Evolutionary conservation across 2,329 filamentous ascomycete genomes (phyloP).

Genomic region (Clarireedia sp.): DNA sequence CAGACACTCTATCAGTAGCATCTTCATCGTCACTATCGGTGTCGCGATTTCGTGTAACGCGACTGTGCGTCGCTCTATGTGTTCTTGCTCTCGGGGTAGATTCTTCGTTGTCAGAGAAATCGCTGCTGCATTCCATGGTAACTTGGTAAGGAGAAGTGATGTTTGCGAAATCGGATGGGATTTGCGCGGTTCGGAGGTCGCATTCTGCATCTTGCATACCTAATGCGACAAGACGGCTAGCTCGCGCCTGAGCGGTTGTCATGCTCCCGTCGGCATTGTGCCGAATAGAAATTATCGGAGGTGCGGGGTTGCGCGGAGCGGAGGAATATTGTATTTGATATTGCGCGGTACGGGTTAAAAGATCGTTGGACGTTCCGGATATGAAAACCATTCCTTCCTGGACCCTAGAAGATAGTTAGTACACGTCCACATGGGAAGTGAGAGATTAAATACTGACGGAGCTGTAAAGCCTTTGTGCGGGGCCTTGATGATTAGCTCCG

Average conservation of each 20-base stretch:
- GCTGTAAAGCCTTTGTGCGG: constrained; percentile 74
- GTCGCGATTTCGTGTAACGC: constrained; percentile 36
- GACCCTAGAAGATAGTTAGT: constrained; percentile 45
- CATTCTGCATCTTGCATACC: constrained; percentile 30
- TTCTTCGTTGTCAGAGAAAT: constrained; percentile 40
- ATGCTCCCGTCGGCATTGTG: constrained; percentile 44
- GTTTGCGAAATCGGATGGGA: constrained; percentile 47
- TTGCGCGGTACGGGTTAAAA: constrained; percentile 62
- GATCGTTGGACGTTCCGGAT: constrained; percentile 72
- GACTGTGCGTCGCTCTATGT: constrained; percentile 29
- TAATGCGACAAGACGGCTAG: constrained; percentile 39
- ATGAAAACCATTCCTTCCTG: constrained; percentile 91
- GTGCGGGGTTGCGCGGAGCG: constrained; percentile 26
- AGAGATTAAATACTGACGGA: constrained; percentile 53
- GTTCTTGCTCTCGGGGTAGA: constrained; percentile 1
- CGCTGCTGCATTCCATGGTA: constrained; percentile 51
- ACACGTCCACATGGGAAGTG: constrained; percentile 6
- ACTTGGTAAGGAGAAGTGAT: constrained; percentile 43
- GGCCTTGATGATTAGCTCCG: constrained; percentile 81
- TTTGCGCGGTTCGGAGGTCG: constrained; percentile 43
- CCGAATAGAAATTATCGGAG: constrained; percentile 43
- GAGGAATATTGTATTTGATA: constrained; percentile 62
- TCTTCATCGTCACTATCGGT: constrained; percentile 19
- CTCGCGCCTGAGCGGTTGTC: constrained; percentile 37
- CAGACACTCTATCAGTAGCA: background rate